A percentile compares a stretch with the other conserved stretches of the same genome.
Conservation (phyloP, 2,329 filamentous ascomycete genomes). For the Apiospora phragmitis region DNA sequence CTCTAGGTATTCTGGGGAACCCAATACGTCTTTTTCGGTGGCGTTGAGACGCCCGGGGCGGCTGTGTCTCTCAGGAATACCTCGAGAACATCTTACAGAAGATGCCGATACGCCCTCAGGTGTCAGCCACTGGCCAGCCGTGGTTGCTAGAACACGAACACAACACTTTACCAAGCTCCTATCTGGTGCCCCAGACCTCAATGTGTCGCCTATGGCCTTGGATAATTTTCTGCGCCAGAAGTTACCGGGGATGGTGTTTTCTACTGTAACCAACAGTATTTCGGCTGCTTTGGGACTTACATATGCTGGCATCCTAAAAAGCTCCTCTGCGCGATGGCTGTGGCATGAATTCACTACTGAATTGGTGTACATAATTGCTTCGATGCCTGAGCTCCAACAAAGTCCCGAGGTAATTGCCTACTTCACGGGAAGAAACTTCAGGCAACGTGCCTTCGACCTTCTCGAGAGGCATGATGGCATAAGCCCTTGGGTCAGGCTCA, state of each 20-base stretch:
- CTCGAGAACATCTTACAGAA: background rate
- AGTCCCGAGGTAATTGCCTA: conserved; percentile 57
- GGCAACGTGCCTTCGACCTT: conserved; percentile 59
- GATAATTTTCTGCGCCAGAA: conserved; percentile 70
- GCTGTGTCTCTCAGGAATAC: conserved; percentile 35
- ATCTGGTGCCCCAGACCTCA: conserved; percentile 61
- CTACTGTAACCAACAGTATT: conserved; percentile 76
- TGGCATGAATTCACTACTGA: conserved; percentile 75
- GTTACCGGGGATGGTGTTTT: conserved; percentile 75
- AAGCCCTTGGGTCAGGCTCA: conserved; percentile 68
- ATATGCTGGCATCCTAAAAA: conserved; percentile 71
- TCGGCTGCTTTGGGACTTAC: conserved; percentile 76
- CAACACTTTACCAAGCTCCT: conserved; percentile 65
- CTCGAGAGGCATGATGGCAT: conserved; percentile 53
- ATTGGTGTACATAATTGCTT: conserved; percentile 68
- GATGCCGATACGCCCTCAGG: background rate
- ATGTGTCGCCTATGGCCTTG: conserved; percentile 58
- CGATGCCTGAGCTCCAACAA: conserved; percentile 71
- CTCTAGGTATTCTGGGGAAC: conserved; percentile 13
- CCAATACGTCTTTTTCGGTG: conserved; percentile 32
- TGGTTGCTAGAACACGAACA: conserved; percentile 20
- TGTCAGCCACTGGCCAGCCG: conserved; percentile 3
- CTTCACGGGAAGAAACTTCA: conserved; percentile 60
- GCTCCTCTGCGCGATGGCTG: conserved; percentile 63
- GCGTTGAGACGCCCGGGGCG: conserved; percentile 40